Evolutionary conservation across 2,329 filamentous ascomycete species (phyloP).

Genomic region (Clarireedia sp.): DNA sequence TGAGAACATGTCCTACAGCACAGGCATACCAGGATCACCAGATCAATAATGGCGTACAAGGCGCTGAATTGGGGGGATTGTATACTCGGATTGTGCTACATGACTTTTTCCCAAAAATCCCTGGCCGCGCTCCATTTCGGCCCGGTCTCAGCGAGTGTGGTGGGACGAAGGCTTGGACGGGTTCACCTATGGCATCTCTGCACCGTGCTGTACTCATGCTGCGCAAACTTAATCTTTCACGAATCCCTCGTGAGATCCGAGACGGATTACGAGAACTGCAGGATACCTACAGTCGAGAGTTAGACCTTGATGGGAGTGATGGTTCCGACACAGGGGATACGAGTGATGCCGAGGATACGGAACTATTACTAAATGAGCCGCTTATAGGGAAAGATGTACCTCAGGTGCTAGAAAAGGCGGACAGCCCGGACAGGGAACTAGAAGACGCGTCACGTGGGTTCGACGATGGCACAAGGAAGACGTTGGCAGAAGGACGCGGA

Average conservation of each 20-base stretch:
- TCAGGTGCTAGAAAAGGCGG: no score
- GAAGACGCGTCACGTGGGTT: no score
- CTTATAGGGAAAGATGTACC: no score
- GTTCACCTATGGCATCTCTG: constrained; percentile 16
- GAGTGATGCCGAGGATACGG: no score
- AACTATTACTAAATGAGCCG: no score
- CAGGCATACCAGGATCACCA: constrained; percentile 19
- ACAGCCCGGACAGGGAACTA: no score
- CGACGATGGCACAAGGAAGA: no score
- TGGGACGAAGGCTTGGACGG: constrained; percentile 15
- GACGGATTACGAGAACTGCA: constrained; percentile 17
- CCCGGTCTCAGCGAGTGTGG: constrained; percentile 19
- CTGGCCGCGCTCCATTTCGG: constrained; percentile 14
- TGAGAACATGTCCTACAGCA: constrained; percentile 17
- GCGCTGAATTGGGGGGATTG: constrained; percentile 13
- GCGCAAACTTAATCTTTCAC: constrained; percentile 15
- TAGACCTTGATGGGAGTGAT: constrained; percentile 3
- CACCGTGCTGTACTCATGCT: constrained; percentile 18
- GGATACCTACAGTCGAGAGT: constrained; percentile 18
- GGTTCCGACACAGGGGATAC: no score
- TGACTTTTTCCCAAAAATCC: constrained; percentile 16
- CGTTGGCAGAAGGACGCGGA: no score
- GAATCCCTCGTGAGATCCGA: constrained; percentile 16
- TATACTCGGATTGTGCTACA: constrained; percentile 16
- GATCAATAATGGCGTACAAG: constrained; percentile 14